Evolutionary conservation across 2,329 filamentous ascomycete genomes (phyloP), one percentile per base, ranked within the genome.

Genomic region (Phoma sp.): DNA sequence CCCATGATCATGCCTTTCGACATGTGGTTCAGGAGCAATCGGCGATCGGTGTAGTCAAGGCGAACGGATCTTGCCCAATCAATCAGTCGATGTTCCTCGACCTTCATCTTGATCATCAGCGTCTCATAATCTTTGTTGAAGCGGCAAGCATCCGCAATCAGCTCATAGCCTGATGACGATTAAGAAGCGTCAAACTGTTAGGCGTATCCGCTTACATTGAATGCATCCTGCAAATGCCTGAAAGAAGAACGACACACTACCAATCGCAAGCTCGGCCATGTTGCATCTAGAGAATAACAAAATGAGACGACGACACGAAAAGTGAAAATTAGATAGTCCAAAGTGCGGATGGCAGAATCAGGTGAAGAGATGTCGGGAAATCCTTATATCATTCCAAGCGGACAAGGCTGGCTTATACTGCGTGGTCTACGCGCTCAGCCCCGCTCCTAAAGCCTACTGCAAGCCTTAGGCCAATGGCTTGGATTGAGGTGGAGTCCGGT

Each of bases 191-290:
- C 23, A 9, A 8, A 13, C 35, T 18, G 18, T 14, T 8, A 4
- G 18, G 8, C 5, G 11, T 9, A 47, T 7, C 39, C 46, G 58
- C 18, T 23, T 66, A 52, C 70, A 70, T 61, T 74, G 63, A 22
- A 75, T 59, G 59, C 70, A 73, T 69, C 71, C 72, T 58, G 71
- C 68, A 45, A 74, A 75, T 22, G 68, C 69, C 45, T 74, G 70
- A 35, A 74, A 75, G 30, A 68, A 67, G 48, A 75, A 57, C 0
- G 69, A 71, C n/a, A 74, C 62, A 8, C 57, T 60, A 27, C 61
- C 68, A 32, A 73, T 59, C 2, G 56, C 55, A 6, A 66, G 41
- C 35, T 66, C 67, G 7, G 69, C 64, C 60, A 69, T 67, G 14
- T 40, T 23, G 14, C 18, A 2, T 18, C 18, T 18, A 18, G 18